Percentiles rank a stretch among this genome's conserved stretches.
These are phyloP conservation scores for Nepenthes alata DNA, from an alignment of 179 eudicot species.

Conservation along the genomic window DNA sequence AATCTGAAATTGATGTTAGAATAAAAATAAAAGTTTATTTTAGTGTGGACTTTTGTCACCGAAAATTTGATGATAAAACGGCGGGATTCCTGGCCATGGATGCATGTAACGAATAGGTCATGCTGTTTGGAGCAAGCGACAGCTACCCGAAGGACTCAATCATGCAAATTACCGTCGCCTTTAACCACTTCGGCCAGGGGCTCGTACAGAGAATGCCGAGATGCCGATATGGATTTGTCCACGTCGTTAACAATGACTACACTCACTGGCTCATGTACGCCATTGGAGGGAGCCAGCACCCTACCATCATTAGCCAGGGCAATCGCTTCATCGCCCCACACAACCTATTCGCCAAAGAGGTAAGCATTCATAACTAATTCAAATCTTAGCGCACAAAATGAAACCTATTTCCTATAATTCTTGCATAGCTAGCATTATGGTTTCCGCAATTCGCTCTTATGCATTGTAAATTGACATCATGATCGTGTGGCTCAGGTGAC, in stretches of 20 bases:
- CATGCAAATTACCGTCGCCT: slow-evolving; percentile 39
- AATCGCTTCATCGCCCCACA: slow-evolving; percentile 45
- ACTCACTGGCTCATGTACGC: slow-evolving; percentile 55
- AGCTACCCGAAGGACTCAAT: slow-evolving; percentile 16
- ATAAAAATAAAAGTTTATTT: not conserved
- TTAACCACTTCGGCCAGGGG: slow-evolving; percentile 47
- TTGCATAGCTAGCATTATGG: not conserved
- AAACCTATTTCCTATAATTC: not conserved
- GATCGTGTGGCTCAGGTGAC: slow-evolving; percentile 25
- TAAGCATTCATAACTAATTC: slow-evolving; percentile 2
- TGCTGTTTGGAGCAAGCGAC: slow-evolving; percentile 49
- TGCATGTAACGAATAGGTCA: slow-evolving; percentile 17
- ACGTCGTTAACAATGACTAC: slow-evolving; percentile 45
- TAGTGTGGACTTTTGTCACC: not conserved
- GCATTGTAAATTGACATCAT: not conserved
- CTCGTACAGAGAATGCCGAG: slow-evolving; percentile 47
- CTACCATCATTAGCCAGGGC: slow-evolving; percentile 42
- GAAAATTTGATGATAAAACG: too few relatives aligned
- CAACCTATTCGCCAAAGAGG: slow-evolving; percentile 40
- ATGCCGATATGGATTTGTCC: slow-evolving; percentile 35
- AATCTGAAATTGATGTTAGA: not conserved
- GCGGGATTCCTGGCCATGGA: not conserved
- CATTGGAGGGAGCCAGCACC: slow-evolving; percentile 41
- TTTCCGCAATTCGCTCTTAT: not conserved
- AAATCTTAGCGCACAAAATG: not conserved